Conservation (phyloP, 495 filamentous ascomycete genomes). For the Usnea hakonensis region DNA sequence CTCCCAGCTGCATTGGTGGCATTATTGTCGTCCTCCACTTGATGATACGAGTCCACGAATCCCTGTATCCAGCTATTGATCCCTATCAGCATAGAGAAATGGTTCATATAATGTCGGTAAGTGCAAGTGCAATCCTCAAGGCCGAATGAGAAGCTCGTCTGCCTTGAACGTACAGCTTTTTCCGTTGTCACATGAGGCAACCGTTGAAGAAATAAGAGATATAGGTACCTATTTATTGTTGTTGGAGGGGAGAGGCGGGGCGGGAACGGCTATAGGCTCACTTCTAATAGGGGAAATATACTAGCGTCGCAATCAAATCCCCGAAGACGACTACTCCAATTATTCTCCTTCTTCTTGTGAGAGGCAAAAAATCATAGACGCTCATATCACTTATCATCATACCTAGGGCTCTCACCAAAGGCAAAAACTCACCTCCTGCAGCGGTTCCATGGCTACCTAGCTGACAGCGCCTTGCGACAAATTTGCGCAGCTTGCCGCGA, state of each 20-base stretch:
- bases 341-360: background rate
- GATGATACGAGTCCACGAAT: background rate
- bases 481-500: constrained; percentile 3
- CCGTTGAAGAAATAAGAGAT: background rate
- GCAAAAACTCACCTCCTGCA: background rate
- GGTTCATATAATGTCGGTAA: background rate
- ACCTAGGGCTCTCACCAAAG: too few relatives aligned
- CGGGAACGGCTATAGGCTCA: constrained; percentile 1
- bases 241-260: background rate
- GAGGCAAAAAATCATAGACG: background rate
- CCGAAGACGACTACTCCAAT: background rate
- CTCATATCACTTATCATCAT: background rate
- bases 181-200: background rate
- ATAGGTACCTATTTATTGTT: too few relatives aligned
- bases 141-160: background rate
- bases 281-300: background rate
- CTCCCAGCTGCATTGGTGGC: too few relatives aligned
- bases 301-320: constrained; percentile 2
- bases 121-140: background rate
- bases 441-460: background rate
- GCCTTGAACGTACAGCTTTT: background rate
- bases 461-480: background rate
- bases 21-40: background rate
- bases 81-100: background rate
- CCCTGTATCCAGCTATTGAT: too few relatives aligned